A percentile compares a stretch with the other conserved stretches of the same genome.
Conservation (phyloP, 2,329 filamentous ascomycete genomes). For the Ophiocordyceps camponoti-saundersi region DNA sequence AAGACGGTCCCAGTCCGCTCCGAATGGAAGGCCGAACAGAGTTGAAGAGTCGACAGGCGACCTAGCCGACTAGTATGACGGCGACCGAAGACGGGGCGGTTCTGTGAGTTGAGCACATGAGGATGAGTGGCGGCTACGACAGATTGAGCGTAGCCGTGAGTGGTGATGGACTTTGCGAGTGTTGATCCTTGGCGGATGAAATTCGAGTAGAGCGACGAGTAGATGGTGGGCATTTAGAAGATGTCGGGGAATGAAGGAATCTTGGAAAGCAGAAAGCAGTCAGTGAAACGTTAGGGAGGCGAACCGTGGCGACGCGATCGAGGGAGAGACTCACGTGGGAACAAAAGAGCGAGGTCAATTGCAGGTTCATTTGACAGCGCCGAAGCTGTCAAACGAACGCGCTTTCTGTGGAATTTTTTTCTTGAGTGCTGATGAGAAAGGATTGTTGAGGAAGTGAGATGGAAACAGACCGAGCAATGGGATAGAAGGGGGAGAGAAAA, state of each 20-base stretch:
- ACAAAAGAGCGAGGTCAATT: conserved; percentile 42
- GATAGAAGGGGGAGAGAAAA: too few relatives aligned
- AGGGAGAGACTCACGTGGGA: conserved; percentile 40
- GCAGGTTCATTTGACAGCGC: conserved; percentile 99
- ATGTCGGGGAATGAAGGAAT: conserved; percentile 13
- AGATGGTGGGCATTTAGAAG: conserved; percentile 80
- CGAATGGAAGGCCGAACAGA: conserved; percentile 63
- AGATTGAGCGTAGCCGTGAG: conserved; percentile 94
- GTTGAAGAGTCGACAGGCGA: conserved; percentile 39
- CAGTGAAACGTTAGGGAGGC: background rate
- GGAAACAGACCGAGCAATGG: background rate
- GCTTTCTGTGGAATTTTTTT: conserved; percentile 26
- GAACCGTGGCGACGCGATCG: background rate
- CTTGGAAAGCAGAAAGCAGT: conserved; percentile 27
- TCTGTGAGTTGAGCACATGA: conserved; percentile 58
- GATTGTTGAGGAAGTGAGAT: background rate
- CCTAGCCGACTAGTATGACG: conserved; percentile 37
- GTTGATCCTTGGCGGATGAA: conserved; percentile 91
- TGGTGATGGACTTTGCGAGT: conserved; percentile 77
- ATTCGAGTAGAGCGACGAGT: conserved; percentile 52
- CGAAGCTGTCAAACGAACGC: conserved; percentile 80
- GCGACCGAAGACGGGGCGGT: conserved; percentile 44
- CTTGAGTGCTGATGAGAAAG: conserved; percentile 4
- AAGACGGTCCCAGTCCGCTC: conserved; percentile 32
- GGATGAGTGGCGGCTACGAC: conserved; percentile 86